Base-by-base conservation (phyloP, 306 rosid species). In the Canavalia gladiata region DNA sequence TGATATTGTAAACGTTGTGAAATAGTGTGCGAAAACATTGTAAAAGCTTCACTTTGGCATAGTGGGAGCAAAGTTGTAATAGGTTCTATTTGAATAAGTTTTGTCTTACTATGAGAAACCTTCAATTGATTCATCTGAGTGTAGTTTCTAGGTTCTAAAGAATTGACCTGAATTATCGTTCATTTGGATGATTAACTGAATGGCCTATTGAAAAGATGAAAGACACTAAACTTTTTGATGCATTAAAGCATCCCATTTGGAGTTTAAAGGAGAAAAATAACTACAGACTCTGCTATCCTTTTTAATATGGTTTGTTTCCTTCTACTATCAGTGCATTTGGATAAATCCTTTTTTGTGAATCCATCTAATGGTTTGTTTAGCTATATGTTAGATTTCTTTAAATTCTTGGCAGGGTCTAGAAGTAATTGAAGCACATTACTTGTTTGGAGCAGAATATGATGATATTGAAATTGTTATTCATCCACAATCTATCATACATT, bases 161-260 rank as follows among this genome's bases (percentile, higher is more conserved):
- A 58, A 68, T 68, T 51, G 9, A 78, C 31, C 34, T 60, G 75
- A 35, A 42, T 35, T 41, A 51, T 64, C 71, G 12, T 18, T 43
- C 31, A 45, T 4, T 52, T 74, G 47, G 51, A 5, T 78, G 81
- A 62, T 59, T 75, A 71, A 45, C 86, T 93, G 99, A 95, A 86
- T 93, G 62, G 94, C 97, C 99, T 1, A 98, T 93, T 83, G 98
- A 95, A 2, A 95, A 95, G 67, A 84, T 95, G 74, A 91, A 93
- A 89, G 99, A 93, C n/a, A 98, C 92, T 77, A 95, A 90, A 83
- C 98, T 95, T 70, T 96, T 97, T 59, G 98, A 95, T 86, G 98
- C 99, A 42, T 87, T 95, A 84, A 95, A 95, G 74, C 99, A 95
- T 88, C 99, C 99, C 6, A 95, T 93, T 92, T 95, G 99, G 99